phyloP scores from a whole-genome alignment of 2,329 filamentous ascomycete genomes.

The Talaromyces sp. region DNA sequence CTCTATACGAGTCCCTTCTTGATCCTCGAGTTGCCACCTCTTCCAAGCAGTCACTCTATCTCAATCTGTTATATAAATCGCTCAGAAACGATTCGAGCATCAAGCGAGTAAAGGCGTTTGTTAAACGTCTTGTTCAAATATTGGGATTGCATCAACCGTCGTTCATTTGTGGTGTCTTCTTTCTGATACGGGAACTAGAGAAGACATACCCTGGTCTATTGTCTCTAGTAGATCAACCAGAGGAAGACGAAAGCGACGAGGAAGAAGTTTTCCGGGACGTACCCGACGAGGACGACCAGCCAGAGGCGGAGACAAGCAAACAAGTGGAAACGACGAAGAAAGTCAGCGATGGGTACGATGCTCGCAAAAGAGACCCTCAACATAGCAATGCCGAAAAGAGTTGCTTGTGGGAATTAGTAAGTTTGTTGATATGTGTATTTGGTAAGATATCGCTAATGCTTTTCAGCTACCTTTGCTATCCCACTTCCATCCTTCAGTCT shows the following conservation, averaged over 20 bases:
- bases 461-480: constrained; percentile 60
- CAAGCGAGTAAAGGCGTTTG: constrained; percentile 90
- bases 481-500: constrained; percentile 92
- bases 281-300: constrained; percentile 52
- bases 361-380: constrained; percentile 85
- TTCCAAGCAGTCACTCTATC: constrained; percentile 91
- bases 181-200: constrained; percentile 78
- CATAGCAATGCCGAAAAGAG: constrained; percentile 89
- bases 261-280: constrained; percentile 69
- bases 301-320: constrained; percentile 18
- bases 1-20: constrained; percentile 88
- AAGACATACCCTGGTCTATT: constrained; percentile 74
- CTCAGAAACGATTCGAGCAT: constrained; percentile 87
- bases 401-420: constrained; percentile 86
- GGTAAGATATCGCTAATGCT: constrained; percentile 21
- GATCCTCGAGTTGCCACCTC: constrained; percentile 84
- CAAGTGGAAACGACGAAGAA: constrained; percentile 28
- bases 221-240: constrained; percentile 73
- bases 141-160: constrained; percentile 84
- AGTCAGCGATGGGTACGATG: constrained; percentile 62
- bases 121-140: constrained; percentile 86
- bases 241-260: constrained; percentile 68
- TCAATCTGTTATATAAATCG: constrained; percentile 85
- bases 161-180: constrained; percentile 90
- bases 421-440: constrained; percentile 26